These are phyloP conservation scores for Globisporangium paroecandrum DNA, from an alignment of 352 stramenopile species.

Conservation along the genomic window DNA sequence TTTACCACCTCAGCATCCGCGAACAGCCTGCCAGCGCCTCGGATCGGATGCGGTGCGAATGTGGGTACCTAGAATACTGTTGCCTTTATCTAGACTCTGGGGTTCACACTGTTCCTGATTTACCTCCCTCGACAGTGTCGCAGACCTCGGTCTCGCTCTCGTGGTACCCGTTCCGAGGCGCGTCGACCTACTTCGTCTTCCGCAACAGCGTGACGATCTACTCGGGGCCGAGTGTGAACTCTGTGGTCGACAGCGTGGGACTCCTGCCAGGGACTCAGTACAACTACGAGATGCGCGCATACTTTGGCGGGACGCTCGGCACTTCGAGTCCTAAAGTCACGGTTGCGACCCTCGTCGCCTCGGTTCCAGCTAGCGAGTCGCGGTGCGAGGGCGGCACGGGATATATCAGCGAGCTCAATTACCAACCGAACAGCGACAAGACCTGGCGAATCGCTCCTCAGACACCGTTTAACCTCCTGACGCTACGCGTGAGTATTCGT, in stretches of 20 bases:
- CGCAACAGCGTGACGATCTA: slow-evolving; percentile 24
- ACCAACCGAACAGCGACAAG: slow-evolving; percentile 28
- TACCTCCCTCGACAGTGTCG: slow-evolving; percentile 26
- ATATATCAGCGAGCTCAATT: slow-evolving; percentile 31
- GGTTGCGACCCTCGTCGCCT: slow-evolving; percentile 20
- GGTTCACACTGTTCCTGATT: neutral
- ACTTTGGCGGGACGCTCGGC: slow-evolving; percentile 9
- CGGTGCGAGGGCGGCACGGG: slow-evolving; percentile 26
- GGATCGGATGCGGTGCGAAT: slow-evolving; percentile 32
- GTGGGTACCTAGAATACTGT: neutral
- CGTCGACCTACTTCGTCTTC: slow-evolving; percentile 36
- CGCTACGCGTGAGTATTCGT: slow-evolving; percentile 20
- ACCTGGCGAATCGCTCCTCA: slow-evolving; percentile 37
- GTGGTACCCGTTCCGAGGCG: slow-evolving; percentile 41
- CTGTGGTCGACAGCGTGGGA: slow-evolving; percentile 17
- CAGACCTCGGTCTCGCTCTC: slow-evolving; percentile 27
- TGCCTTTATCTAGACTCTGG: neutral
- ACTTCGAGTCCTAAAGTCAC: slow-evolving; percentile 14
- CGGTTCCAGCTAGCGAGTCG: slow-evolving; percentile 1
- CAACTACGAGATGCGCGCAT: slow-evolving; percentile 20
- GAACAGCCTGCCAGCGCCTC: slow-evolving; percentile 20
- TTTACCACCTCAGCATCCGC: slow-evolving; percentile 22
- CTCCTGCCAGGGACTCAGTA: slow-evolving; percentile 17
- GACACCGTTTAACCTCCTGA: slow-evolving; percentile 25
- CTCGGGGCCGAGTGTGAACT: neutral